Evolutionary conservation across 1,284 basidiomycete species (phyloP).

Genomic region (Marasmius fiardii): DNA sequence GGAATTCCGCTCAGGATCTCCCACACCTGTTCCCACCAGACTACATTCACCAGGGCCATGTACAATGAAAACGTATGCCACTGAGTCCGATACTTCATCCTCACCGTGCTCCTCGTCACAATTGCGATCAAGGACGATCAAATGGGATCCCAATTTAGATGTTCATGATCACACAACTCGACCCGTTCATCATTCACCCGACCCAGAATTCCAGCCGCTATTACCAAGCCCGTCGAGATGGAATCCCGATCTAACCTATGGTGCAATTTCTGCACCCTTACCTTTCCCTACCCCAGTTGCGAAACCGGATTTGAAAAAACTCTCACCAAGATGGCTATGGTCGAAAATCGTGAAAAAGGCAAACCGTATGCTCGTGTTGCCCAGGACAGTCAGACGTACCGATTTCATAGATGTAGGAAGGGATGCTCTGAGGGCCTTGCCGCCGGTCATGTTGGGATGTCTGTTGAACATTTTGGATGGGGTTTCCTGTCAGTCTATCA

Average conservation of each 20-base stretch:
- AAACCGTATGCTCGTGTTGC: neutral
- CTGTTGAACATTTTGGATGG: constrained; percentile 94
- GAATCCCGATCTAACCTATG: neutral
- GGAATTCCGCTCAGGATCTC: constrained; percentile 6
- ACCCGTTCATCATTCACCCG: neutral
- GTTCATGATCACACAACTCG: neutral
- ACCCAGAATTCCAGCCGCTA: neutral
- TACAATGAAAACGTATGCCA: too few relatives aligned
- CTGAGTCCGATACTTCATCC: too few relatives aligned
- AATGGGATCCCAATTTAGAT: neutral
- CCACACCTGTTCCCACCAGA: constrained; percentile 9
- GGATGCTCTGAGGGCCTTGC: constrained; percentile 53
- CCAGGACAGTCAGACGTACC: neutral
- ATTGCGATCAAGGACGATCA: neutral
- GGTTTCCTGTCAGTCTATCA: constrained; percentile 69
- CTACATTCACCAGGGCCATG: constrained; percentile 9
- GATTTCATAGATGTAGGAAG: constrained; percentile 15
- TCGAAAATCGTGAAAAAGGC: neutral
- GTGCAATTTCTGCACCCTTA: neutral
- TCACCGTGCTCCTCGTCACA: too few relatives aligned
- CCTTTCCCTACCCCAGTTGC: neutral
- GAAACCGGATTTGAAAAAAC: neutral
- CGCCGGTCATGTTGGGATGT: constrained; percentile 84
- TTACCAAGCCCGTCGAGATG: neutral
- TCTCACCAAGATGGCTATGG: neutral